Evolutionary conservation across 768 basidiomycete species (phyloP), one percentile per base, ranked within the genome.

Genomic region (Boletus subparvulus): DNA sequence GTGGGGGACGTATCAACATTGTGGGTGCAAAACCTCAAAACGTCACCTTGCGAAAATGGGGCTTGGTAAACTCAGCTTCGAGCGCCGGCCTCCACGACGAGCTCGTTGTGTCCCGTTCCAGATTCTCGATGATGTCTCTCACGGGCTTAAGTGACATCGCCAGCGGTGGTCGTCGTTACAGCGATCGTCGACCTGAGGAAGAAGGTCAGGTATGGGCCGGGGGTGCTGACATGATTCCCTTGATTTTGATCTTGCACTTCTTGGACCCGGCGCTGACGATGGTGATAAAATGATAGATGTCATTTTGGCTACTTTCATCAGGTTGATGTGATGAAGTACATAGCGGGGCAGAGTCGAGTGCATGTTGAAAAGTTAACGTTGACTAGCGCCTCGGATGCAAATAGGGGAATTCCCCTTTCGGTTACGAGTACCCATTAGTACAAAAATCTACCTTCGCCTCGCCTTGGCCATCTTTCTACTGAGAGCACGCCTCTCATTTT

Each of bases 21-120:
- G 43, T 10, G 9, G 19, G 24, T 33, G 6, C 26, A 1, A 28
- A 8, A 7, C 7, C 39, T 59, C 0, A 33, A 47, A 33, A 44
- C 33, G 37, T 21, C 21, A 21, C 84, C 70, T 81, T 74, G 17
- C 69, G 55, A 65, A 88, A 88, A 63, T 21, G 21, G 21, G 21
- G 21, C 21, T 21, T 89, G 88, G 1, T 87, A 41, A 72, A 64
- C 69, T 88, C 87, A 19, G 68, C 61, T 44, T 74, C 64, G 52
- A 89, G 74, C 6, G 74, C 80, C 13, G 72, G 58, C 51, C 71
- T 74, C 21, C 21, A 21, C 17, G 80, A 79, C 30, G 70, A 55
- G 30, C 74, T 78, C 78, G 88, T 83, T 1, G 87, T 85, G 28
- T 85, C 78, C n/a, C 73, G 69, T 67, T 88, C 86, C 33, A 88